Percentiles rank a stretch among this genome's conserved stretches.
Conservation (phyloP, 768 basidiomycete species). For the Lactarius pseudohatsudake region DNA sequence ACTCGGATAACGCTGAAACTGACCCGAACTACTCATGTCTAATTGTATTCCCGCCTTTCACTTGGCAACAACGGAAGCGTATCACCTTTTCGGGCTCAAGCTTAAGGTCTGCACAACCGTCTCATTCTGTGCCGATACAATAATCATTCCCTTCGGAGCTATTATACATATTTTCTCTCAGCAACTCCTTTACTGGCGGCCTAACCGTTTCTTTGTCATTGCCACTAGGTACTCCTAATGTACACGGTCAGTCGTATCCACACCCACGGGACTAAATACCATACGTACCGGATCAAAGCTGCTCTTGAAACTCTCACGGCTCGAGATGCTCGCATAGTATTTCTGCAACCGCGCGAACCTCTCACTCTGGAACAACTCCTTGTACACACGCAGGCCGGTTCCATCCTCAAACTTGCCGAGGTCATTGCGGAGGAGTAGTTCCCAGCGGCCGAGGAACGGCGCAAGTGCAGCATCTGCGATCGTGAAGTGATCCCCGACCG, state of each 20-base stretch:
- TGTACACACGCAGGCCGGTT: conserved; percentile 43
- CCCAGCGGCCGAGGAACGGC: conserved; percentile 55
- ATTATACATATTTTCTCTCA: not conserved
- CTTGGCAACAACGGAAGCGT: too few species aligned
- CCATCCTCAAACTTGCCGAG: conserved; percentile 44
- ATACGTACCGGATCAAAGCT: conserved; percentile 51
- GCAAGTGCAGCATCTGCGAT: conserved; percentile 59
- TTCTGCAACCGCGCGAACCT: conserved; percentile 47
- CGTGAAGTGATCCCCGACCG: conserved; percentile 43
- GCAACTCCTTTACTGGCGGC: not conserved
- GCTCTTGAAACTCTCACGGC: conserved; percentile 49
- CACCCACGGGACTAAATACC: not conserved
- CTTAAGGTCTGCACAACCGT: too few species aligned
- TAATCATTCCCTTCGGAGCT: not conserved
- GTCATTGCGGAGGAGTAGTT: conserved; percentile 45
- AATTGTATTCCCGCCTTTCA: too few species aligned
- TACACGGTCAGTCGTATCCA: not conserved
- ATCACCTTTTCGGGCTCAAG: too few species aligned
- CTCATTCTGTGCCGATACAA: too few species aligned
- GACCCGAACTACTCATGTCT: too few species aligned
- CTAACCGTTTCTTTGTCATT: not conserved
- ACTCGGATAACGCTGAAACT: too few species aligned
- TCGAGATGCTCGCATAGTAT: conserved; percentile 47
- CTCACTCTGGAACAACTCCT: conserved; percentile 40
- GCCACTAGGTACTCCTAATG: not conserved